These are phyloP conservation scores for Crepidotus variabilis DNA, from an alignment of 768 basidiomycete species.

Conservation along the genomic window DNA sequence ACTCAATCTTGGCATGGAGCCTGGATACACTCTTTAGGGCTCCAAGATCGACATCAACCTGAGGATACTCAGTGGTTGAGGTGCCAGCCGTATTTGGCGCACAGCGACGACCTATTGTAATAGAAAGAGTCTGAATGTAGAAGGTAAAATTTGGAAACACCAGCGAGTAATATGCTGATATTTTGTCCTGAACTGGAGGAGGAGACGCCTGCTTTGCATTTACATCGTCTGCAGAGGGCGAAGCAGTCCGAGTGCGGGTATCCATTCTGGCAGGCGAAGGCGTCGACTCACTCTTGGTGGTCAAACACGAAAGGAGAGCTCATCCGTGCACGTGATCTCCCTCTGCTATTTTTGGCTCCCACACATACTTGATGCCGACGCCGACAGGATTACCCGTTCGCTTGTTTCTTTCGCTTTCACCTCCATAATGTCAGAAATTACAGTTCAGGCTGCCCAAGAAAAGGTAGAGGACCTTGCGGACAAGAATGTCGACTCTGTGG, in stretches of 20 bases:
- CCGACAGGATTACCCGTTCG: slow-evolving; percentile 4
- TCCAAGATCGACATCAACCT: slow-evolving; percentile 89
- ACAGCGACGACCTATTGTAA: slow-evolving; percentile 91
- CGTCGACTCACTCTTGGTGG: slow-evolving; percentile 24
- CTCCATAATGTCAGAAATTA: slow-evolving; percentile 20
- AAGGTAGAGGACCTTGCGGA: slow-evolving; percentile 59
- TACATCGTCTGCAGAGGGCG: slow-evolving; percentile 25
- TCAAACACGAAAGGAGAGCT: slow-evolving; percentile 22
- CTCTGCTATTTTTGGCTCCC: slow-evolving; percentile 9
- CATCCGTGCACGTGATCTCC: slow-evolving; percentile 22
- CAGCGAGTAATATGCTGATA: slow-evolving; percentile 90
- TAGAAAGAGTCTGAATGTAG: slow-evolving; percentile 92
- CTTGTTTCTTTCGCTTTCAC: slow-evolving; percentile 26
- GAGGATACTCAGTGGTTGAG: slow-evolving; percentile 51
- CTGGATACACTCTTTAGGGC: slow-evolving; percentile 97
- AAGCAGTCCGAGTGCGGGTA: slow-evolving; percentile 38
- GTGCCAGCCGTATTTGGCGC: slow-evolving; percentile 52
- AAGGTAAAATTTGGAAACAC: slow-evolving; percentile 94
- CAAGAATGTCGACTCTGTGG: slow-evolving; percentile 58
- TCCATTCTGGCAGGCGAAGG: slow-evolving; percentile 33
- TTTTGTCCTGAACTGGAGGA: slow-evolving; percentile 61
- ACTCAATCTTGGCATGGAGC: slow-evolving; percentile 92
- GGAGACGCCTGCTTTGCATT: slow-evolving; percentile 24
- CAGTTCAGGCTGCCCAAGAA: slow-evolving; percentile 38
- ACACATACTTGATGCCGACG: neutral